These are phyloP conservation scores for Xylariaceae sp. DNA, from an alignment of 2,329 filamentous ascomycete species.

Conservation along the genomic window DNA sequence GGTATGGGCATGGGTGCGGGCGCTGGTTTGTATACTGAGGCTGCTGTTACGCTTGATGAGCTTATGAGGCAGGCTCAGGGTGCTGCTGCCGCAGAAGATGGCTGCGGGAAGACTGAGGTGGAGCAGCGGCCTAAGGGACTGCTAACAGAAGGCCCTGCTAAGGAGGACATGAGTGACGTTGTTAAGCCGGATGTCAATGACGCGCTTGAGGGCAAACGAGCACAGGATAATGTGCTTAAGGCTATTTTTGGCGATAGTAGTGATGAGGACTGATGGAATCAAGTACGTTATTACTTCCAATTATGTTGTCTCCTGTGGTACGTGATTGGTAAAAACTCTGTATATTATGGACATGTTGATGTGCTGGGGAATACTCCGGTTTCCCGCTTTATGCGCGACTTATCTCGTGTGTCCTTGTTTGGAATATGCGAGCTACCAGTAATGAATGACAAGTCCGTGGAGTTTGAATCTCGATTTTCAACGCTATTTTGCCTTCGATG, in stretches of 20 bases:
- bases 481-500: too few species aligned
- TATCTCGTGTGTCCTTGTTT: too few species aligned
- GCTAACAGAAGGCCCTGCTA: neutral
- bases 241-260: constrained; percentile 92
- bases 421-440: too few species aligned
- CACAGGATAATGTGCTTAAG: constrained; percentile 79
- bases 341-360: too few species aligned
- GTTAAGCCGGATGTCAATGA: constrained; percentile 76
- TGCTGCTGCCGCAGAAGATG: neutral
- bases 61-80: constrained; percentile 29
- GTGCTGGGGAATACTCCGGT: too few species aligned
- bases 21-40: constrained; percentile 4
- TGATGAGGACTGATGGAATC: constrained; percentile 42
- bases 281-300: neutral
- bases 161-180: constrained; percentile 26
- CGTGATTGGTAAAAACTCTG: too few species aligned
- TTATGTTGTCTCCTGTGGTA: too few species aligned
- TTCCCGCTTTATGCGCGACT: too few species aligned
- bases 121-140: constrained; percentile 2
- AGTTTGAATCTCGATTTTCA: too few species aligned
- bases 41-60: constrained; percentile 33
- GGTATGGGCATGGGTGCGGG: constrained; percentile 3
- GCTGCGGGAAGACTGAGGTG: neutral
- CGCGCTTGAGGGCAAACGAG: constrained; percentile 69
- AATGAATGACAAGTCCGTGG: too few species aligned